Conservation (phyloP, 2,329 filamentous ascomycete species). For the Colletotrichum sp. region DNA sequence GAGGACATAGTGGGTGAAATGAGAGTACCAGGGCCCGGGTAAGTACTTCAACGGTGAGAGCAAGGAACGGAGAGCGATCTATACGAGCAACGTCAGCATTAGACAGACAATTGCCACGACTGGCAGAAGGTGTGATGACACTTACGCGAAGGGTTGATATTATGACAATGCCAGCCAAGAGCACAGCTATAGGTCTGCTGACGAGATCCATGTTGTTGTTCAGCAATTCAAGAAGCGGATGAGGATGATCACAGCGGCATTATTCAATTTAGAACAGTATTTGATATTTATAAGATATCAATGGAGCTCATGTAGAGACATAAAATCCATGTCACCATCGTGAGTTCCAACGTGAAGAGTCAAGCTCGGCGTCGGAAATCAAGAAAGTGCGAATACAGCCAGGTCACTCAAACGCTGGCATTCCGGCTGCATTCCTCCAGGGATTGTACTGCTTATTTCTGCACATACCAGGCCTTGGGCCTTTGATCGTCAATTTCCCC, state of each 20-base stretch:
- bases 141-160: not conserved
- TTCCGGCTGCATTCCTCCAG: not conserved
- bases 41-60: not conserved
- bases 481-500: not conserved
- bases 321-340: not conserved
- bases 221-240: not conserved
- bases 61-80: not conserved
- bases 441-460: not conserved
- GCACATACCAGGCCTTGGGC: not conserved
- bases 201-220: not conserved
- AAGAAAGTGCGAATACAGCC: not conserved
- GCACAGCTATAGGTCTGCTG: not conserved
- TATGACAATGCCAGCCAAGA: not conserved
- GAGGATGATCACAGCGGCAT: not conserved
- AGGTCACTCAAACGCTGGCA: not conserved
- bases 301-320: not conserved
- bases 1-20: not conserved
- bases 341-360: not conserved
- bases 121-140: not conserved
- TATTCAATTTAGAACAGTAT: not conserved
- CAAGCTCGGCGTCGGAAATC: not conserved
- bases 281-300: not conserved
- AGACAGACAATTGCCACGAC: not conserved
- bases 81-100: not conserved
- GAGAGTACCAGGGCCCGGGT: not conserved